A percentile compares a stretch with the other conserved stretches of the same genome.
Evolutionary conservation across 1,284 basidiomycete genomes (phyloP).

Genomic region (Ustilago tritici): DNA sequence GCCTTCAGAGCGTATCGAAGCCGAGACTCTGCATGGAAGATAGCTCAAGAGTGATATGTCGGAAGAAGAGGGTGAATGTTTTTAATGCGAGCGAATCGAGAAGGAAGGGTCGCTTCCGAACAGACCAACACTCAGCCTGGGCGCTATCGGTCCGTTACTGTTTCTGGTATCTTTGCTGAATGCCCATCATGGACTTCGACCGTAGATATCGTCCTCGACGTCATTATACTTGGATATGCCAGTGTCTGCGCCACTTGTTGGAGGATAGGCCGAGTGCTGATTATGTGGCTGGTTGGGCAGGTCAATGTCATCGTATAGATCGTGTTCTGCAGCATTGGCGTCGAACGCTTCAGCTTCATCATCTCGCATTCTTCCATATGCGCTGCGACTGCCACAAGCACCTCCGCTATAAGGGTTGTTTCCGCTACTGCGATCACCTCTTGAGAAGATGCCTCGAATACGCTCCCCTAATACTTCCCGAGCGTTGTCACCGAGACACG

Average conservation of each 20-base stretch:
- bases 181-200: constrained; percentile 21
- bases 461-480: constrained; percentile 30
- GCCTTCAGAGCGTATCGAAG: background rate
- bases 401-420: constrained; percentile 16
- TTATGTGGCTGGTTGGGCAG: constrained; percentile 34
- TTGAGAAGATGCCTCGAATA: constrained; percentile 30
- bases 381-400: constrained; percentile 19
- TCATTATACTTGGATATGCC: constrained; percentile 26
- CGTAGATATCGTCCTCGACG: constrained; percentile 23
- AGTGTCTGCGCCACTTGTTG: constrained; percentile 10
- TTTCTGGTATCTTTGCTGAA: no score
- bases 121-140: background rate
- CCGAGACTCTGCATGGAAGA: background rate
- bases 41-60: background rate
- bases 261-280: constrained; percentile 39
- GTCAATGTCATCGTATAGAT: constrained; percentile 47
- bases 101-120: no score
- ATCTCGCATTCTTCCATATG: constrained; percentile 50
- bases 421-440: constrained; percentile 13
- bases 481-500: constrained; percentile 48
- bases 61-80: background rate
- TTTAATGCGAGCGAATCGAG: no score
- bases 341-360: constrained; percentile 52
- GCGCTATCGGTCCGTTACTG: background rate
- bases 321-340: constrained; percentile 46